Evolutionary conservation across 345 rosid genomes (phyloP), one percentile per base, ranked within the genome.

Genomic region (Fremontodendron californicum): DNA sequence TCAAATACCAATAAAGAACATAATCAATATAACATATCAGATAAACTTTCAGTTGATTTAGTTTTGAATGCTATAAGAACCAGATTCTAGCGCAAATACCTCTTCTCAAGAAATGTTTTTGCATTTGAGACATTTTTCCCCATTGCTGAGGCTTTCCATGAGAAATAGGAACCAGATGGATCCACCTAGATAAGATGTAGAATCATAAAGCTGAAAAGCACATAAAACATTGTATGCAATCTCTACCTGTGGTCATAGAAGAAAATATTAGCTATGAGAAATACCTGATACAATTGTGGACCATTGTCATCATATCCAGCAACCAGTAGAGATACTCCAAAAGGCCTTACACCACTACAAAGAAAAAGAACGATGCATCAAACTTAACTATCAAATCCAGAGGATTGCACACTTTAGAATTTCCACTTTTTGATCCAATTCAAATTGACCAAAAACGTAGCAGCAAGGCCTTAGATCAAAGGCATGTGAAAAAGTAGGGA

Each of bases 81-180:
- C 29, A 9, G 39, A 42, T 58, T 60, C 39, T 35, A 39, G 46
- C 2, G 12, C 64, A 65, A 51, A 37, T 72, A 93, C 98, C 98
- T 90, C 86, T 94, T 94, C 86, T 94, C 98, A 75, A 95, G 97
- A 83, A 93, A 92, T 57, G 97, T 89, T 82, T 93, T 95, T 45
- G 98, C 98, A 85, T 95, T 95, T 15, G 97, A 93, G 39, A 94
- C 97, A 79, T 94, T 94, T 80, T 94, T 94, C 62, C 98, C 98
- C 98, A 94, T 93, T 55, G 97, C 97, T 29, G 97, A 94, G 67
- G 98, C 98, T 84, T 93, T 94, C 98, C 97, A 94, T 1, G 98
- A 94, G 88, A 94, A 94, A 82, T 94, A 94, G 46, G 98, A 94
- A 79, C 98, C 97, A 46, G 97, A 94, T 71, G 99, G 98, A 75